Conservation (phyloP, 768 basidiomycete genomes). For the Daedaleopsis nitida region DNA sequence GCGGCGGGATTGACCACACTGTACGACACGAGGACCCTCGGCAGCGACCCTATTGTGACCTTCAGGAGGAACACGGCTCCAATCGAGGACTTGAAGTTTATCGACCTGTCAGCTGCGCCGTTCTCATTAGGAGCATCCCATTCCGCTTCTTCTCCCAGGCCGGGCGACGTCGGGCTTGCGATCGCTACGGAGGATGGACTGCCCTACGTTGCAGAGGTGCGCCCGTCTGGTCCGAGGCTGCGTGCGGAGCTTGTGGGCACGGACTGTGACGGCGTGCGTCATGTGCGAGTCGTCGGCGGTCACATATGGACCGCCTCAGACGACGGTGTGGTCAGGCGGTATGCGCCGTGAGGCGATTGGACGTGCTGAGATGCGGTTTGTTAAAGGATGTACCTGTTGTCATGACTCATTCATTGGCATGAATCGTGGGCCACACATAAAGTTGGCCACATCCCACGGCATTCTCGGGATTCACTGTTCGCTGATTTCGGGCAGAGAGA, state of each 20-base stretch:
- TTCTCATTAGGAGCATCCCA: neutral
- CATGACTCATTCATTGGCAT: no score
- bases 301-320: conserved; percentile 61
- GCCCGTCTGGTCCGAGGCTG: conserved; percentile 41
- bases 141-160: neutral
- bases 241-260: conserved; percentile 55
- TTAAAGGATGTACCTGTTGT: no score
- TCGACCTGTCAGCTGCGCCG: conserved; percentile 6
- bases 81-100: conserved; percentile 47
- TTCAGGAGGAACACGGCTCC: conserved; percentile 47
- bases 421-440: no score
- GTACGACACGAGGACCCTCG: conserved; percentile 53
- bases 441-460: no score
- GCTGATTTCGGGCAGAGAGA: no score
- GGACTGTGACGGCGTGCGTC: conserved; percentile 62
- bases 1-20: conserved; percentile 54
- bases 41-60: conserved; percentile 32
- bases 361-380: no score
- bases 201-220: conserved; percentile 52
- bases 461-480: no score
- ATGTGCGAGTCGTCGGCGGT: conserved; percentile 39
- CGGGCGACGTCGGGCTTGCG: conserved; percentile 38
- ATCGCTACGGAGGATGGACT: conserved; percentile 62
- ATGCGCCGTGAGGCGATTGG: conserved; percentile 23
- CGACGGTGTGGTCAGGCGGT: conserved; percentile 61